Evolutionary conservation across 129 eudicot species (phyloP).

Genomic region (Scalesia atractyloides): DNA sequence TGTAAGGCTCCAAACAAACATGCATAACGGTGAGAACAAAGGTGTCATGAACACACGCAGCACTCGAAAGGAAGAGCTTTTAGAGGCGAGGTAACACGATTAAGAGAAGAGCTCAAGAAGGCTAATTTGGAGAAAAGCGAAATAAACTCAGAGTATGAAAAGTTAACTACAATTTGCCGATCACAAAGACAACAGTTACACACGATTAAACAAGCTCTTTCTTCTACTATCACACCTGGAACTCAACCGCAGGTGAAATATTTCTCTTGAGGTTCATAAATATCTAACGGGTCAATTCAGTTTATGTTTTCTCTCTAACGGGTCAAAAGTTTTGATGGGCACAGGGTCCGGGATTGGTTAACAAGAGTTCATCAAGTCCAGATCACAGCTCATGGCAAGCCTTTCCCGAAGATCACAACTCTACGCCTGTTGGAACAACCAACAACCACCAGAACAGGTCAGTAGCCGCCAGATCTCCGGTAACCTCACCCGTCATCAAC

Average conservation of each 20-base stretch:
- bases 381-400: constrained; percentile 72
- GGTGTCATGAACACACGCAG: constrained; percentile 8
- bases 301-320: background rate
- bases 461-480: constrained; percentile 18
- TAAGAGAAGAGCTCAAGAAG: constrained; percentile 60
- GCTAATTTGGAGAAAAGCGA: constrained; percentile 68
- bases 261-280: background rate
- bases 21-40: background rate
- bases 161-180: constrained; percentile 73
- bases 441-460: constrained; percentile 47
- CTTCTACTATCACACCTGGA: constrained; percentile 54
- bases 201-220: constrained; percentile 77
- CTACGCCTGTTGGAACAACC: constrained; percentile 58
- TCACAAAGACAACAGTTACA: constrained; percentile 86
- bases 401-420: constrained; percentile 45
- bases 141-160: constrained; percentile 68
- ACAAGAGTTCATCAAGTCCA: constrained; percentile 46
- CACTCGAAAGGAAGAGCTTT: constrained; percentile 38
- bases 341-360: constrained; percentile 48
- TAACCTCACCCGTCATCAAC: constrained; percentile 8
- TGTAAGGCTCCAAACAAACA: background rate
- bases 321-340: background rate
- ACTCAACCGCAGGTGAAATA: constrained; percentile 41
- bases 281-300: background rate
- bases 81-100: constrained; percentile 66